Evolutionary conservation across 1,284 basidiomycete genomes (phyloP).

Genomic region (Melampsora larici-populina): DNA sequence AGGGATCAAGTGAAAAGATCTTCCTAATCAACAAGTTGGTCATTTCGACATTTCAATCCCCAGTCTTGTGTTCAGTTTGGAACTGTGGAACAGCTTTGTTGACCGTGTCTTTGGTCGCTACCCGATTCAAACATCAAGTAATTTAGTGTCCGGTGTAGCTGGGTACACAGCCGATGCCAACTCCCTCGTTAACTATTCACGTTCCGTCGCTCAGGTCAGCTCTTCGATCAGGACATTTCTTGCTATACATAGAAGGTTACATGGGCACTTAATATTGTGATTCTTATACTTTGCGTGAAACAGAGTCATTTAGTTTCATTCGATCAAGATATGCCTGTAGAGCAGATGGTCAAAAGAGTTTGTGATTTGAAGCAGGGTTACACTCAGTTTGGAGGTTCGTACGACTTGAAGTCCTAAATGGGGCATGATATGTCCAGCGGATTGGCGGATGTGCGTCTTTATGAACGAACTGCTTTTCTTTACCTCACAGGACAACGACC

Average conservation of each 20-base stretch:
- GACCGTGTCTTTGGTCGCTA: slow-evolving; percentile 11
- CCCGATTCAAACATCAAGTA: slow-evolving; percentile 60
- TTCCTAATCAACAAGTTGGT: slow-evolving; percentile 75
- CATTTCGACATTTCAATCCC: neutral
- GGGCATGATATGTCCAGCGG: neutral
- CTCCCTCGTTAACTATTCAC: slow-evolving; percentile 91
- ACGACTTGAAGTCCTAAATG: neutral
- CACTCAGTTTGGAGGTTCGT: slow-evolving; percentile 88
- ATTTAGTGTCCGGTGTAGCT: slow-evolving; percentile 90
- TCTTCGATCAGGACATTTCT: neutral
- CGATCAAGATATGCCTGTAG: slow-evolving; percentile 97
- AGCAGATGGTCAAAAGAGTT: slow-evolving; percentile 85
- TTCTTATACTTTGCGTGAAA: neutral
- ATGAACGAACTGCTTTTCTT: neutral
- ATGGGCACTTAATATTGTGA: neutral
- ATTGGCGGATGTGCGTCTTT: neutral
- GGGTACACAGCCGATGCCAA: slow-evolving; percentile 96
- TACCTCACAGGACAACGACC: slow-evolving; percentile 74
- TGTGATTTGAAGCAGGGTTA: slow-evolving; percentile 99
- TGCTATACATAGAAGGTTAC: neutral
- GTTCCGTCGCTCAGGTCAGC: slow-evolving; percentile 73
- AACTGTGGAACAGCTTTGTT: neutral
- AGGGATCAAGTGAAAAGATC: slow-evolving; percentile 95
- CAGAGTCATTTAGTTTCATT: slow-evolving; percentile 74
- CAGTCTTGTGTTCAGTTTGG: no score